Conservation (phyloP, 2,329 filamentous ascomycete species). For the Trichoderma guizhouense region DNA sequence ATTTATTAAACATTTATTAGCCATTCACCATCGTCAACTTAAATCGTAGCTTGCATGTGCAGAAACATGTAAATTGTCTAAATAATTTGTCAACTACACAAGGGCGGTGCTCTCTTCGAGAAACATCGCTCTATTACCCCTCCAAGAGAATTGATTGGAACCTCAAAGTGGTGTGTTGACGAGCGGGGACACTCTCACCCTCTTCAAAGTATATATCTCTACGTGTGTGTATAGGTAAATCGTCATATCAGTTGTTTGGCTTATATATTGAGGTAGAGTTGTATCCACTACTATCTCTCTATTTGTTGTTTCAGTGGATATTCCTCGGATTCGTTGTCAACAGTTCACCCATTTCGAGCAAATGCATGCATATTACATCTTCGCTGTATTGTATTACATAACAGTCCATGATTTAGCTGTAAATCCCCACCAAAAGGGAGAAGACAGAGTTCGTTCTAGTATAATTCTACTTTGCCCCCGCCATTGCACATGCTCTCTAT, state of each 20-base stretch:
- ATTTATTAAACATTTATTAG: background rate
- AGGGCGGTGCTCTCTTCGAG: background rate
- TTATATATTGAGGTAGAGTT: background rate
- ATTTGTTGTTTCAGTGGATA: background rate
- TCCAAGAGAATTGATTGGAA: background rate
- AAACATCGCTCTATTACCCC: background rate
- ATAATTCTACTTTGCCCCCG: constrained; percentile 1
- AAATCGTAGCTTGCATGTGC: background rate
- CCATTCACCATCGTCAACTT: background rate
- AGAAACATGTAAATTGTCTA: background rate
- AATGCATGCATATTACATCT: background rate
- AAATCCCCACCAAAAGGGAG: background rate
- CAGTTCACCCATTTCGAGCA: background rate
- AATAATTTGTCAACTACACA: background rate
- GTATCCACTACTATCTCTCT: background rate
- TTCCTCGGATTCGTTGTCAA: background rate
- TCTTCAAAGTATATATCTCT: background rate
- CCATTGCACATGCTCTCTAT: constrained; percentile 9
- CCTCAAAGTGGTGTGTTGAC: background rate
- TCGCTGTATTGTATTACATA: background rate
- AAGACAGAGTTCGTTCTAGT: background rate
- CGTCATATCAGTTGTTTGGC: background rate
- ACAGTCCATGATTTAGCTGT: background rate
- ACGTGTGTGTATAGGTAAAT: background rate
- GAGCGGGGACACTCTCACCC: background rate